Evolutionary conservation across 768 basidiomycete species (phyloP), one percentile per base, ranked within the genome.

Genomic region (Leccinellum luteum): DNA sequence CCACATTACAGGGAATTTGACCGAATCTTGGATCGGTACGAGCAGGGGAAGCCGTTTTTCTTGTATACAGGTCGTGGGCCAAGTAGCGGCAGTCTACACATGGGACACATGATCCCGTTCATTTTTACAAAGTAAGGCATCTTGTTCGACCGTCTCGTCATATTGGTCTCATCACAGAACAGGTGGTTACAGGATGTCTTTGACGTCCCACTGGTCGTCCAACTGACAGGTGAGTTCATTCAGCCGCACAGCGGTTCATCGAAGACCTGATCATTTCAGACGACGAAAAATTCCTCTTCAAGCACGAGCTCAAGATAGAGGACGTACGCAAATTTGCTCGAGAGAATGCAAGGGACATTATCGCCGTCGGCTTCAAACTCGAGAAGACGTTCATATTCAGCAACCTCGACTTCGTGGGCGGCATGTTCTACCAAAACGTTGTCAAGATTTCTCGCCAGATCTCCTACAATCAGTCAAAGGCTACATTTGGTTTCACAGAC

Each of bases 211-310:
- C 78, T 98, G 31, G 97, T 99, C 57, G 80, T 99, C 56, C 97
- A 99, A 72, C 82, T 99, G 2, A 99, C 97, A 38, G 94, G 94
- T 90, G 55, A 48, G 79, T 43, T 43, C 50, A 31, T 51, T 27
- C 17, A 21, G 45, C 45, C 32, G 34, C 14, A 19, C 23, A 35
- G 14, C 10, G 43, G 21, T 59, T 35, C 15, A 8, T 8, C 8
- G 15, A 8, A 13, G 12, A 17, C 44, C 52, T 19, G 15, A 9
- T 49, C 17, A 41, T 17, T 35, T 21, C 64, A 92, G 97, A 99
- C 67, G 97, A 99, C 72, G 97, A 99, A 72, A 99, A 99, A 73
- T 99, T 98, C 79, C 74, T 99, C 48, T 97, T 99, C 83, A 96
- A 98, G 73, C 91, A 94, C 55, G 90, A 90, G 62, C 83, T 97